Evolutionary conservation across 73 alveolate genomes (phyloP).

Genomic region (Tetrahymena borealis): DNA sequence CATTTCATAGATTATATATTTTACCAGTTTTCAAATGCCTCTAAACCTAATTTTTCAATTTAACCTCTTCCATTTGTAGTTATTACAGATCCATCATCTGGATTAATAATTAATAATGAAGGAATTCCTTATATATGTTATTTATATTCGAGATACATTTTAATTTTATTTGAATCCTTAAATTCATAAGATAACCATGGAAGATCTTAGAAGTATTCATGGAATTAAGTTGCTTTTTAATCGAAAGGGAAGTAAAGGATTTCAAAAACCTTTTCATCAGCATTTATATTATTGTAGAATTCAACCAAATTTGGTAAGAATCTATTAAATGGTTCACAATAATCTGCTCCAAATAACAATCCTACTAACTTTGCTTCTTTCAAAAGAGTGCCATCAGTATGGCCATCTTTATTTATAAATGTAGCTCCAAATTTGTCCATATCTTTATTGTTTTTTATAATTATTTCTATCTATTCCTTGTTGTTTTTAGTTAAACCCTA

Average conservation of each 20-base stretch:
- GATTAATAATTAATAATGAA: neutral
- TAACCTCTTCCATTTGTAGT: neutral
- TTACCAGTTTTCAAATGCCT: neutral
- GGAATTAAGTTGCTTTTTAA: slow-evolving; percentile 27
- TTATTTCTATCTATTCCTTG: too few relatives aligned
- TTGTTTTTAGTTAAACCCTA: too few relatives aligned
- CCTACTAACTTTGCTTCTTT: slow-evolving; percentile 42
- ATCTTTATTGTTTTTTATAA: too few relatives aligned
- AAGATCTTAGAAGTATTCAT: slow-evolving; percentile 19
- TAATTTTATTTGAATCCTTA: slow-evolving; percentile 15
- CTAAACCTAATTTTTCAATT: neutral
- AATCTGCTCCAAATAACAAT: slow-evolving; percentile 24
- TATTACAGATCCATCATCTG: neutral
- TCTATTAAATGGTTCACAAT: slow-evolving; percentile 30
- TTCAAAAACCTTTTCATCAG: slow-evolving; percentile 24
- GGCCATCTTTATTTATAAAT: slow-evolving; percentile 26
- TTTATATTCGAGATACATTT: slow-evolving; percentile 37
- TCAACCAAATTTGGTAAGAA: slow-evolving; percentile 20
- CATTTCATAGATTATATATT: neutral
- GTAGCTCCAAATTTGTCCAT: slow-evolving; percentile 48
- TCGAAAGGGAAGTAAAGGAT: slow-evolving; percentile 26
- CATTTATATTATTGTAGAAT: slow-evolving; percentile 18
- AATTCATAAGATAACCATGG: slow-evolving; percentile 44
- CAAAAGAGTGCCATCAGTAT: slow-evolving; percentile 39
- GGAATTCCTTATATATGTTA: slow-evolving; percentile 25